Evolutionary conservation across 306 rosid species (phyloP), one percentile per base, ranked within the genome.

Genomic region (Rosa persica): DNA sequence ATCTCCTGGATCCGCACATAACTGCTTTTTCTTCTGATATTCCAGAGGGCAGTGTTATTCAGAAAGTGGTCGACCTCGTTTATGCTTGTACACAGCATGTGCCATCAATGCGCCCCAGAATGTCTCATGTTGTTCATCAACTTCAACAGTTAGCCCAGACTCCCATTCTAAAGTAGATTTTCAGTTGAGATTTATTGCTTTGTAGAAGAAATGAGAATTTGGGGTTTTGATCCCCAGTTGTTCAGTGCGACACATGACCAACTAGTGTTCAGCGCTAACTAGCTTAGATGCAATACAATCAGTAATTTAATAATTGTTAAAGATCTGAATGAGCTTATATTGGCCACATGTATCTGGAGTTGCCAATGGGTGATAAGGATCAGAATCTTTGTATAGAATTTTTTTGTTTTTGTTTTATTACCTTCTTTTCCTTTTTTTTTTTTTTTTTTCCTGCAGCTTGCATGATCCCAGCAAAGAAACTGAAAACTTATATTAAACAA

Each of bases 91-190:
- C 99, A 0, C 99, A 95, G 78, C 95, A 95, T 80, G 98, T 93
- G 51, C 99, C 99, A 16, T 95, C 97, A 22, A 95, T 93, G 97
- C 97, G 98, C 34, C 99, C 99, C 3, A 82, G 99, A 85, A 95
- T 93, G 99, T 95, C 99, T 22, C 99, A 95, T 57, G 96, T 95
- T 81, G 99, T 95, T 81, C 99, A 91, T 87, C 99, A 95, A 86
- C 80, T 93, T 67, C 98, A 93, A 73, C 98, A 91, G 83, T 78
- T 91, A 72, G 85, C 90, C 6, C 89, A 84, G 81, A 85, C 90
- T 42, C 87, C 89, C 47, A 25, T 62, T 73, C 69, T 65, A 42
- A 92, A 88, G 83, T 89, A 80, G 77, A 8, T 77, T 71, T 27
- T 36, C 3, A 19, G 12, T 73, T 75, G 6, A 20, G 20, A 22